phyloP scores from a whole-genome alignment of 2,329 filamentous ascomycete species.

The Talaromyces sp. region DNA sequence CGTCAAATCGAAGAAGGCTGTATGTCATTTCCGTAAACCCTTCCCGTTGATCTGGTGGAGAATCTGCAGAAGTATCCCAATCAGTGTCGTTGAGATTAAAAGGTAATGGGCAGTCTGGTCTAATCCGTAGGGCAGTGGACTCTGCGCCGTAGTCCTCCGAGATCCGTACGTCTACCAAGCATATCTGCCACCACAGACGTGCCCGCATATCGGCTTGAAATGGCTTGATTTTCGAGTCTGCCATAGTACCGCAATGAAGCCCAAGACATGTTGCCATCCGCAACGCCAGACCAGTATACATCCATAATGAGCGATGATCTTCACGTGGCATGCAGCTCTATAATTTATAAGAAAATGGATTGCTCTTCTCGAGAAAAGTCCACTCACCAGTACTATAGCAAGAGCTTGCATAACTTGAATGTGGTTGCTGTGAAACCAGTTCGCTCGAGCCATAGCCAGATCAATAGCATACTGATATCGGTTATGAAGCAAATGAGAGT shows the following conservation, averaged over 20 bases:
- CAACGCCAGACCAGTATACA: slow-evolving; percentile 13
- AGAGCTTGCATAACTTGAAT: slow-evolving; percentile 13
- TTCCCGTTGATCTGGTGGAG: not conserved
- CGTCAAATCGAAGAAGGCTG: slow-evolving; percentile 6
- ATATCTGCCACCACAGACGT: slow-evolving; percentile 16
- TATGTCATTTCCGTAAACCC: slow-evolving; percentile 6
- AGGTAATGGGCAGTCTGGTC: not conserved
- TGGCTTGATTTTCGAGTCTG: slow-evolving; percentile 11
- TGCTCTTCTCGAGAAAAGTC: not conserved
- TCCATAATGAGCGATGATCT: slow-evolving; percentile 13
- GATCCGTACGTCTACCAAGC: slow-evolving; percentile 10
- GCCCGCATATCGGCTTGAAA: slow-evolving; percentile 14
- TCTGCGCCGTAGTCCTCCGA: slow-evolving; percentile 7
- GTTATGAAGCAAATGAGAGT: slow-evolving; percentile 2
- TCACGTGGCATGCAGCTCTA: slow-evolving; percentile 11
- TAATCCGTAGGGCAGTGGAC: not conserved
- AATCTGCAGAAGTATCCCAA: not conserved
- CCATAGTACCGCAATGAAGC: slow-evolving; percentile 12
- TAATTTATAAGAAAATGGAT: not conserved
- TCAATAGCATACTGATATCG: slow-evolving; percentile 10
- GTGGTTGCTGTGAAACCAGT: slow-evolving; percentile 12
- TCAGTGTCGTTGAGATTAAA: slow-evolving; percentile 7
- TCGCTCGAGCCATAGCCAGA: slow-evolving; percentile 10
- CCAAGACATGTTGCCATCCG: slow-evolving; percentile 15
- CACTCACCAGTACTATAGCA: slow-evolving; percentile 14